These are phyloP conservation scores for Komagataea norvegica DNA, from an alignment of 1,139 yeast genomes.

Conservation along the genomic window DNA sequence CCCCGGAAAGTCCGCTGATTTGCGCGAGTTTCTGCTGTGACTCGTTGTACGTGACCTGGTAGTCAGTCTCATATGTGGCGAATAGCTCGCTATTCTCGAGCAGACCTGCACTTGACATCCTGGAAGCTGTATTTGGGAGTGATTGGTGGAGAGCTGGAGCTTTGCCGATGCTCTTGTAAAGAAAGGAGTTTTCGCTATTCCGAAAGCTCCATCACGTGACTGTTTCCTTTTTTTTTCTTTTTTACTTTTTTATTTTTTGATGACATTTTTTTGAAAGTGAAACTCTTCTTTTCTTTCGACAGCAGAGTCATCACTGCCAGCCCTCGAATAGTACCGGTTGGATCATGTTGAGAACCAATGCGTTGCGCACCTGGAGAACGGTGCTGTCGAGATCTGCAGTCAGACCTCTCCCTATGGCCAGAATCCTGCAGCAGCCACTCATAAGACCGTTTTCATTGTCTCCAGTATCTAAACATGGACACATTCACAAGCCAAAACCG, in stretches of 20 bases:
- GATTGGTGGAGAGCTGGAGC: background rate
- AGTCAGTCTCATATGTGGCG: slow-evolving; percentile 67
- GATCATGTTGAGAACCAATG: slow-evolving; percentile 4
- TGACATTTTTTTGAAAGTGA: no score
- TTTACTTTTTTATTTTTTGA: background rate
- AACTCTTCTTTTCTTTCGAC: background rate
- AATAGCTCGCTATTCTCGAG: slow-evolving; percentile 47
- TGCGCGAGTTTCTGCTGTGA: slow-evolving; percentile 62
- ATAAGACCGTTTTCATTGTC: slow-evolving; percentile 1
- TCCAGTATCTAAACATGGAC: slow-evolving; percentile 53
- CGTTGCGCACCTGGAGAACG: background rate
- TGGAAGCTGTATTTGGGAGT: no score
- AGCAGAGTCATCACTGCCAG: background rate
- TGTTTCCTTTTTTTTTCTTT: background rate
- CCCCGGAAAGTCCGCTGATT: slow-evolving; percentile 47
- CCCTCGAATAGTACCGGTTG: no score
- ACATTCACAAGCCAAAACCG: slow-evolving; percentile 80
- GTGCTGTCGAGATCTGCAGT: background rate
- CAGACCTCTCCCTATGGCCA: background rate
- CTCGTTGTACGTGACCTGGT: slow-evolving; percentile 66
- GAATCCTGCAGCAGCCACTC: background rate
- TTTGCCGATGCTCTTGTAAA: no score
- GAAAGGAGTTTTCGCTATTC: slow-evolving; percentile 1
- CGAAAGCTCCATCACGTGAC: background rate
- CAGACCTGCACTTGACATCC: slow-evolving; percentile 23